Base-by-base conservation (phyloP, 1,284 basidiomycete species). In the Retiboletus flavoniger region DNA sequence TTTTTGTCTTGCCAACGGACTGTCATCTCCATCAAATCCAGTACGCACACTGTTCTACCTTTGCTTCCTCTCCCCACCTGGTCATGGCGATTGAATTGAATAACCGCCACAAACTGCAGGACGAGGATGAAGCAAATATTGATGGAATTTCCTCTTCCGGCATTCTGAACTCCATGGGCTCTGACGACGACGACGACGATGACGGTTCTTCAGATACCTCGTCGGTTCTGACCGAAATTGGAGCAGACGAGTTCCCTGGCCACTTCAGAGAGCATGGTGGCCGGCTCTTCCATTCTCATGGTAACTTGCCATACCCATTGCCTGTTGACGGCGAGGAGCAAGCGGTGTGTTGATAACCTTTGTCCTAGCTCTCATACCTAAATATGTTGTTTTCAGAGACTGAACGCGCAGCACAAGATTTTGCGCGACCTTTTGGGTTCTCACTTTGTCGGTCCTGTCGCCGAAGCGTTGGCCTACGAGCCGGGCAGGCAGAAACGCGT, bases 251-350 rank as follows among this genome's bases (percentile, higher is more conserved):
- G 2, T 81, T 85, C 61, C 79, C 82, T 0, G 51, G 45, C 16
- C 82, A 82, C 69, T 89, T 89, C 62, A 63, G 63, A 38, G 81
- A 85, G 60, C 72, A 74, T 14, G 71, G 75, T 60, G 79, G 75
- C 45, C 75, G 85, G 41, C 79, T 87, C 67, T 89, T 84, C 72
- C 81, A 83, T 75, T 84, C 84, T 66, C 79, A 81, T 76, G 73
- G 73, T 72, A 74, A 73, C 54, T 73, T 70, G 57, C 82, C 80
- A 52, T 89, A 89, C 65, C 83, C 83, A 28, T 71, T 89, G 51
- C 87, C 87, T 43, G 82, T 83, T 6, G 87, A 89, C 68, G 75
- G 77, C 31, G 71, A 72, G 13, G 87, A 89, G 66, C 82, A 82
- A 65, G 69, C 78, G 69, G 87, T 88, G 63, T 43, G 75, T 71